Percentiles rank a stretch among this genome's conserved stretches.
These are phyloP conservation scores for Chloranthus sessilifolius DNA, from an alignment of 164 flowering plant genomes.

Conservation along the genomic window DNA sequence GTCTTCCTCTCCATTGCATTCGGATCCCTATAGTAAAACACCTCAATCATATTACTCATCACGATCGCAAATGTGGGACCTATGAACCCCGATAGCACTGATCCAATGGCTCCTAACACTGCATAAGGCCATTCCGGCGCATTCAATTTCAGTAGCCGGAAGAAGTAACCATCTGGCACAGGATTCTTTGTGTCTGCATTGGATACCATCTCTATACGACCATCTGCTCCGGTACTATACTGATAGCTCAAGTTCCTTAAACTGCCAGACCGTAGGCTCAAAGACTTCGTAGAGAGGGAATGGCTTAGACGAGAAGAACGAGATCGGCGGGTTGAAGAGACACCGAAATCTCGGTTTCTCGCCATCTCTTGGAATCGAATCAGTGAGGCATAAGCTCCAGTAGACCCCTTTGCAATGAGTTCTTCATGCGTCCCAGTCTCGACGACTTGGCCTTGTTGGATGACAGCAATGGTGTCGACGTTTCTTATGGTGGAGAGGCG, in stretches of 20 bases:
- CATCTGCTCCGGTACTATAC: conserved; percentile 96
- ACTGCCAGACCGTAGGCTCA: conserved; percentile 93
- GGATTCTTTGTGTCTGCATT: conserved; percentile 84
- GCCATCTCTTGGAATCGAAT: conserved; percentile 92
- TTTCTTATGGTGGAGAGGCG: conserved; percentile 94
- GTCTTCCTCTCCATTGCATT: conserved; percentile 79
- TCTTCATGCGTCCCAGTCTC: conserved; percentile 97
- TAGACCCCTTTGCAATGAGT: conserved; percentile 45
- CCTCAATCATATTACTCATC: conserved; percentile 99
- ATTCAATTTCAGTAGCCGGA: conserved; percentile 71
- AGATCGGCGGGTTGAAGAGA: conserved; percentile 64
- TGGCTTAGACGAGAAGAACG: conserved; percentile 89
- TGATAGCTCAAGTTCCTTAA: conserved; percentile 85
- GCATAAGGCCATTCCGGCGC: conserved; percentile 99
- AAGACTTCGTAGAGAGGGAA: conserved; percentile 87
- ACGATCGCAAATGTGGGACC: conserved; percentile 97
- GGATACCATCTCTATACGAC: conserved; percentile 92
- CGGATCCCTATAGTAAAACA: conserved; percentile 77
- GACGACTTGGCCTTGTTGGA: conserved; percentile 90
- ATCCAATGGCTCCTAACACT: conserved; percentile 83
- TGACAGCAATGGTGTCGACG: conserved; percentile 83
- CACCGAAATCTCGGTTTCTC: conserved; percentile 57
- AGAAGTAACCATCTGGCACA: conserved; percentile 81
- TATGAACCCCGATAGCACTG: conserved; percentile 86
- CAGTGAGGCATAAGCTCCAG: conserved; percentile 82